Conservation (phyloP, 129 eudicot genomes). For the Flaveria brownii region DNA sequence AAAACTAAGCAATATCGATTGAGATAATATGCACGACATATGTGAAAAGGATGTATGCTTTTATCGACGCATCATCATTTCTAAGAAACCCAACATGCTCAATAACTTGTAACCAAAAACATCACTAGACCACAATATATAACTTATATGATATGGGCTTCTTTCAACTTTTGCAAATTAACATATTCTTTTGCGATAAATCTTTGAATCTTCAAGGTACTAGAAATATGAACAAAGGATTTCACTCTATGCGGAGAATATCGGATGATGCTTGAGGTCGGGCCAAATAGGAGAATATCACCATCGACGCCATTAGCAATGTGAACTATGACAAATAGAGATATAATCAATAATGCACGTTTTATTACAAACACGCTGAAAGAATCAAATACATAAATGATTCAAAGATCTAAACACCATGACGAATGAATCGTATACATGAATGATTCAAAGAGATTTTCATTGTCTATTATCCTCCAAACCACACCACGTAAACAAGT, state of each 20-base stretch:
- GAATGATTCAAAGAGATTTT: too few relatives aligned
- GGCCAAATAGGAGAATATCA: slow-evolving; percentile 29
- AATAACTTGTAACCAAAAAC: not conserved
- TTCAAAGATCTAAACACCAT: not conserved
- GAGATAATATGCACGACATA: too few relatives aligned
- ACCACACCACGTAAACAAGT: too few relatives aligned
- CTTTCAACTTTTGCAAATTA: not conserved
- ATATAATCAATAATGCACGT: not conserved
- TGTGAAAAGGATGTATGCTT: not conserved
- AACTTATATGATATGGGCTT: not conserved
- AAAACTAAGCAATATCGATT: too few relatives aligned
- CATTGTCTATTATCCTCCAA: too few relatives aligned
- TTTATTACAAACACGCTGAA: not conserved
- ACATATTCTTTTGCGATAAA: not conserved
- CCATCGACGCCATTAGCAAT: slow-evolving; percentile 73
- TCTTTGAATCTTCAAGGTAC: not conserved
- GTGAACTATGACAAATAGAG: slow-evolving; percentile 48
- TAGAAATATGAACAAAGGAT: slow-evolving; percentile 19
- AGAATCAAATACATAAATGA: not conserved
- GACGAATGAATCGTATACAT: too few relatives aligned
- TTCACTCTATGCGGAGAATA: slow-evolving; percentile 30
- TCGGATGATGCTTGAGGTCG: not conserved
- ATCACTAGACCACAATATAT: not conserved
- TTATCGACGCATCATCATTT: not conserved
- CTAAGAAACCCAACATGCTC: not conserved